phyloP scores from a whole-genome alignment of 495 filamentous ascomycete genomes.

The Penicillium simplicissimum region DNA sequence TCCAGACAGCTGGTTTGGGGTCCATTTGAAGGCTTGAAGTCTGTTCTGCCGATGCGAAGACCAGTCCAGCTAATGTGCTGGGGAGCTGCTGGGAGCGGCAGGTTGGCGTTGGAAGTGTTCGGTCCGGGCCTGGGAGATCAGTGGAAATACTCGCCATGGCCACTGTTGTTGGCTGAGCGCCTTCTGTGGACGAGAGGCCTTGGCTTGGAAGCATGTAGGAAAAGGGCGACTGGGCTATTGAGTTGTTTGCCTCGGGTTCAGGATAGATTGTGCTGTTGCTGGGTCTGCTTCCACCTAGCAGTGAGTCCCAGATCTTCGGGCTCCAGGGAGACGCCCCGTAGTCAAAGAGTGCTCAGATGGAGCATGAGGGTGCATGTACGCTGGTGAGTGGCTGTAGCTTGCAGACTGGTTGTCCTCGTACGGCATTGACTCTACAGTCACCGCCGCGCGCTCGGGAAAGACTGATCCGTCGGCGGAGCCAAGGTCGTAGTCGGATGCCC shows the following conservation, averaged over 20 bases:
- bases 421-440: conserved; percentile 25
- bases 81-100: conserved; percentile 24
- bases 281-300: conserved; percentile 20
- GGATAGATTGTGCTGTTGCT: conserved; percentile 30
- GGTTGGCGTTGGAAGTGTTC: conserved; percentile 42
- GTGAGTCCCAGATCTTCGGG: conserved; percentile 30
- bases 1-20: conserved; percentile 22
- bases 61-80: conserved; percentile 8
- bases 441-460: conserved; percentile 23
- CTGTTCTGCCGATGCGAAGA: conserved; percentile 6
- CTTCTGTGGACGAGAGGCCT: conserved; percentile 22
- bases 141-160: conserved; percentile 23
- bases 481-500: conserved; percentile 32
- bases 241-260: conserved; percentile 25
- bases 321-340: conserved; percentile 31
- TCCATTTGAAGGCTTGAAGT: conserved; percentile 12
- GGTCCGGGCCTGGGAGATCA: conserved; percentile 30
- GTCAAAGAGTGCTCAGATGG: conserved; percentile 30
- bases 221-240: conserved; percentile 30
- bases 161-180: conserved; percentile 19
- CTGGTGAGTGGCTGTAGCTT: conserved; percentile 30
- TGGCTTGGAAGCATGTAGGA: conserved; percentile 34
- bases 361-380: conserved; percentile 34
- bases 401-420: conserved; percentile 37
- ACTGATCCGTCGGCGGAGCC: conserved; percentile 21